These are phyloP conservation scores for Peronospora destructor DNA, from an alignment of 352 stramenopile species.

Conservation along the genomic window DNA sequence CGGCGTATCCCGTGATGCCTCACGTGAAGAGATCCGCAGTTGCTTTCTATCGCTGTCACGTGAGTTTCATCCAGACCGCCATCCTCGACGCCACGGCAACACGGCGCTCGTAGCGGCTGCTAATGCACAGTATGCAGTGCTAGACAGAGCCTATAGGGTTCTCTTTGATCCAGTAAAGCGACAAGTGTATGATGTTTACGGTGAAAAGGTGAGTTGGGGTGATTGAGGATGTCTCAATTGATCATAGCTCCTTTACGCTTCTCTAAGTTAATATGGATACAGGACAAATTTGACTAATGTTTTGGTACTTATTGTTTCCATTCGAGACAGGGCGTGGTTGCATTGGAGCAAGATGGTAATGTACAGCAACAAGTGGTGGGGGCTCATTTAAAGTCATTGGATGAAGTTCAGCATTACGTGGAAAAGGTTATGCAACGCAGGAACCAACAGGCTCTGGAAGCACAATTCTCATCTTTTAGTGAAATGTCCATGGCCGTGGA, in stretches of 20 bases:
- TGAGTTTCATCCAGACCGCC: conserved; percentile 81
- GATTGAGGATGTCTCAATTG: background rate
- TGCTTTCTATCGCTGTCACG: conserved; percentile 66
- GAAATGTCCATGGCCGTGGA: conserved; percentile 80
- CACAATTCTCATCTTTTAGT: conserved; percentile 72
- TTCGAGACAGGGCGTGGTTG: conserved; percentile 37
- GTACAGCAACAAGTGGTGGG: conserved; percentile 32
- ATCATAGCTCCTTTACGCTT: background rate
- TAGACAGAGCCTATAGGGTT: conserved; percentile 81
- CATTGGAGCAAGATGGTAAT: conserved; percentile 51
- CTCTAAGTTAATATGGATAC: conserved; percentile 7
- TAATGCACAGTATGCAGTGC: conserved; percentile 69
- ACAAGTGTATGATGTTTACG: conserved; percentile 70
- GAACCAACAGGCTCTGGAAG: conserved; percentile 66
- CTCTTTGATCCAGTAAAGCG: conserved; percentile 60
- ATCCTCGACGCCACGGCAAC: conserved; percentile 30
- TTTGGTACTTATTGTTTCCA: background rate
- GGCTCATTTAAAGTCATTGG: conserved; percentile 37
- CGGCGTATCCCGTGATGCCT: conserved; percentile 49
- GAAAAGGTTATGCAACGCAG: conserved; percentile 49
- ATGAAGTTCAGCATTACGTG: conserved; percentile 49
- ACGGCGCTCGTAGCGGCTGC: conserved; percentile 49
- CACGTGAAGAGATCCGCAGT: conserved; percentile 54
- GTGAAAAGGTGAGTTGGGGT: conserved; percentile 41
- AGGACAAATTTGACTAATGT: background rate